Base-by-base conservation (phyloP, 2,329 filamentous ascomycete genomes). In the Chaetomium sp. region DNA sequence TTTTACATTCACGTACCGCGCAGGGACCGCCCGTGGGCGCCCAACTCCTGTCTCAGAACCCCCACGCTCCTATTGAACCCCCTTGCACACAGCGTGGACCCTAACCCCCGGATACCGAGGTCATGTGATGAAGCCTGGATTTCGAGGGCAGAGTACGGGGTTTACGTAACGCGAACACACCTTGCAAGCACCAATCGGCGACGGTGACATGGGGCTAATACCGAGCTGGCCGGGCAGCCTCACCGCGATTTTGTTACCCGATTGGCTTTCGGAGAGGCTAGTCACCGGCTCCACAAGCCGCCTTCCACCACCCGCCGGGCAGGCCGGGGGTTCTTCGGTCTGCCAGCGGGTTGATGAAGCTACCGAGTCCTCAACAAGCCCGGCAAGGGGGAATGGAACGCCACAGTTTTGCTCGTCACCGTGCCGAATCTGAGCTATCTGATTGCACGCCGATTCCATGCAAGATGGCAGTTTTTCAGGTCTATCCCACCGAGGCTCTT, bases 241-340 rank as follows among this genome's bases (percentile, higher is more conserved):
- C 70, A 71, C 71, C 68, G 69, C 65, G 61, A 65, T 10, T 61
- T 64, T 63, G 59, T n/a, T 47, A 60, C 54, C 71, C 70, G 70
- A 73, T 72, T 72, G 70, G 71, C 60, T 54, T 31, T 50, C 25
- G 51, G 19, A 23, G 16, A 16, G 33, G 33, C 25, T 25, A 27
- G 51, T 12, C 29, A 51, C 66, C 66, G 60, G 65, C 64, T 68
- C 70, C 67, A 67, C 69, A 65, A 62, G 23, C 65, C 62, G 64
- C 21, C 23, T 42, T 51, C 53, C 47, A 42, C 60, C 42, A 16
- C 33, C 60, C 42, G 8, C 33, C 19, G 21, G 25, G 21, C 35
- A 38, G 51, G 23, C 35, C 49, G 35, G 49, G 38, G 50, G 25
- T 9, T n/a, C 12, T 56, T 56, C 53, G 53, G 53, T 56, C 29